Evolutionary conservation across 129 eudicot species (phyloP), one percentile per base, ranked within the genome.

Genomic region (Oenanthe sinensis): DNA sequence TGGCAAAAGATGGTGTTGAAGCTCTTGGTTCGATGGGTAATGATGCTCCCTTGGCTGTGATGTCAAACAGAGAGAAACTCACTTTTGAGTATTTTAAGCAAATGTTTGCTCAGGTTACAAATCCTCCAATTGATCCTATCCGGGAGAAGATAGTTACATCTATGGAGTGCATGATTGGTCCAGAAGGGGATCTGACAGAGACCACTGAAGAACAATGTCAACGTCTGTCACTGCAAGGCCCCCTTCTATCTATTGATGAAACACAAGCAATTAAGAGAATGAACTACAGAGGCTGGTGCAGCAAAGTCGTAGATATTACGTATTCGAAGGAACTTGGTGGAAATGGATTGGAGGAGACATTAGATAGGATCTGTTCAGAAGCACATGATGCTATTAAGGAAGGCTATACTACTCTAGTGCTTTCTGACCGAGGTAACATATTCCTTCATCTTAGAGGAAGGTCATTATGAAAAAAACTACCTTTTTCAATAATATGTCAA

Each of bases 71-170:
- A 84, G 99, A 96, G 88, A 96, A 92, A 82, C 93, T 96, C 52
- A 88, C 96, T 67, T 96, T 92, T 46, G 97, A 96, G 76, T 96
- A 96, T 82, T 96, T 96, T 77, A 96, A 96, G 82, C 99, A 96
- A 82, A 90, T 96, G 99, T 96, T 96, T 90, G 99, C 99, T 76
- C 99, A 96, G 81, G 99, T 96, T 2, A 96, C 99, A n/a, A 96
- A 96, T 77, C 99, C 99, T 36, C 99, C 99, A 16, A 96, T 96
- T 50, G 99, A 96, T 85, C 99, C 99, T 70, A 96, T 96, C 45
- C 80, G 99, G 67, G 99, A 96, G 87, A 96, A 96, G 84, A 92
- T 96, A 60, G 99, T 96, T 81, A 96, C 99, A 70, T 96, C 99
- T 13, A 96, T 90, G 97, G 91, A 96, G 78, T 96, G 99, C 85